Conservation (phyloP, 148 eudicot species). For the Agrostemma githago region DNA sequence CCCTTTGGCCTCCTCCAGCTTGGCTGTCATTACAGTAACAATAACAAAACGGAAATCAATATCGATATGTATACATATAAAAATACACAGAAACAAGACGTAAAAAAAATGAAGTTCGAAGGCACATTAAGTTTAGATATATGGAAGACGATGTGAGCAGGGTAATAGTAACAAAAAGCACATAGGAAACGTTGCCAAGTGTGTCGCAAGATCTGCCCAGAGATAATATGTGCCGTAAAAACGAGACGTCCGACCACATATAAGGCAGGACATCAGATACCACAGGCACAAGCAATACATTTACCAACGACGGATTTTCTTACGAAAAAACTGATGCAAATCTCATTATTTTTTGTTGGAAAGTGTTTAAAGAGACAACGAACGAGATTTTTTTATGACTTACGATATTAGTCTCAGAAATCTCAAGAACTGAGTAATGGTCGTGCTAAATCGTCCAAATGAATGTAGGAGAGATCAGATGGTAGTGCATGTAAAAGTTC, state of each 20-base stretch:
- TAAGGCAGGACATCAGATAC: conserved; percentile 12
- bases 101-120: not conserved
- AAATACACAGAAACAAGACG: no score
- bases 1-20: conserved; percentile 31
- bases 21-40: not conserved
- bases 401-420: no score
- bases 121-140: not conserved
- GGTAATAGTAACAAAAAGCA: not conserved
- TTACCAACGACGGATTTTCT: not conserved
- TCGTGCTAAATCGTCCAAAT: not conserved
- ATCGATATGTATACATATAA: not conserved
- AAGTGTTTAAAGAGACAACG: no score
- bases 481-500: conserved; percentile 22
- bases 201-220: conserved; percentile 10
- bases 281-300: not conserved
- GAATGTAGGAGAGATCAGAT: conserved; percentile 9
- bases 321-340: no score
- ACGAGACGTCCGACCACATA: conserved; percentile 8
- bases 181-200: not conserved
- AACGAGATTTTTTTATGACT: no score
- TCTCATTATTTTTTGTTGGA: no score
- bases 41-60: not conserved
- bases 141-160: not conserved
- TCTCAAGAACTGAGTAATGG: no score
- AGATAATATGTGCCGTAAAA: not conserved